Percentiles rank a stretch among this genome's conserved stretches.
Conservation (phyloP, 805 yeast genomes). For the Tetrapisispora nanseiensis region DNA sequence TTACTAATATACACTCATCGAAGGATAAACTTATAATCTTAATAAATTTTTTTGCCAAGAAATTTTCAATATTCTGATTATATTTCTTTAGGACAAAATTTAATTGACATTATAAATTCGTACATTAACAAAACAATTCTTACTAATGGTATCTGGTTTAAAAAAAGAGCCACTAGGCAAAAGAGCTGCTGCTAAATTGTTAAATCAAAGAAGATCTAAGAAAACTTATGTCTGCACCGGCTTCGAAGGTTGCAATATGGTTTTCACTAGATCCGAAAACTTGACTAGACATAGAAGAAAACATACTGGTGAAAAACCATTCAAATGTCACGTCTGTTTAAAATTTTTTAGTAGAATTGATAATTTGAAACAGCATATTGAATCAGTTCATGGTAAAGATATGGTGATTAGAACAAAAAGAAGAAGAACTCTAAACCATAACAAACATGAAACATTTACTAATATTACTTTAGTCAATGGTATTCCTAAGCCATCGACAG, state of each 20-base stretch:
- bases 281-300: constrained; percentile 84
- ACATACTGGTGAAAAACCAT: constrained; percentile 92
- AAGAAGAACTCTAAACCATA: background rate
- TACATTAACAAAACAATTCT: too few relatives aligned
- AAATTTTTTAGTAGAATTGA: constrained; percentile 76
- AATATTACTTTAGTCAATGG: background rate
- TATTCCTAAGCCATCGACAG: background rate
- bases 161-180: background rate
- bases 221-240: constrained; percentile 56
- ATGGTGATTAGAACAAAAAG: background rate
- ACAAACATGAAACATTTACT: constrained; percentile 1
- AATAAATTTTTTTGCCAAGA: too few relatives aligned
- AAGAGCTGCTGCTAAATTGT: background rate
- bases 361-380: constrained; percentile 83
- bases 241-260: constrained; percentile 77
- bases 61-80: too few relatives aligned
- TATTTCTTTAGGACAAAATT: too few relatives aligned
- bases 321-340: constrained; percentile 71
- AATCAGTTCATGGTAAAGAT: constrained; percentile 58
- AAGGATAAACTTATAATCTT: too few relatives aligned
- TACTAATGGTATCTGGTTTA: background rate
- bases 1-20: too few relatives aligned
- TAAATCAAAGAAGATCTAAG: background rate
- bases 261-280: constrained; percentile 84
- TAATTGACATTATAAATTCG: too few relatives aligned